These are phyloP conservation scores for Russula dissimulans DNA, from an alignment of 768 basidiomycete species.

Conservation along the genomic window DNA sequence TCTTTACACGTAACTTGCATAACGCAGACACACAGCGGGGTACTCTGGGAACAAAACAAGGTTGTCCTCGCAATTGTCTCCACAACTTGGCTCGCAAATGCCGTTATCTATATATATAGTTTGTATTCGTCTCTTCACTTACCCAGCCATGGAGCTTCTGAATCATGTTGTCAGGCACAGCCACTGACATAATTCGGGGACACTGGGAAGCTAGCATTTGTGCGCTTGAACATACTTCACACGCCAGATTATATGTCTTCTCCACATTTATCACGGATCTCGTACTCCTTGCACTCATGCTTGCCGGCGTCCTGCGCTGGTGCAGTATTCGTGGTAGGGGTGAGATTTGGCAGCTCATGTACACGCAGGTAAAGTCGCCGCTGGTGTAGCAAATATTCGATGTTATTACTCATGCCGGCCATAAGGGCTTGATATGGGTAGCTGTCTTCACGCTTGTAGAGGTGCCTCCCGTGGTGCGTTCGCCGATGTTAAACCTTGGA, in stretches of 20 bases:
- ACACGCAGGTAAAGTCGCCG: background rate
- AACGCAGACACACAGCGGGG: background rate
- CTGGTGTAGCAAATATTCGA: background rate
- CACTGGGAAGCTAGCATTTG: background rate
- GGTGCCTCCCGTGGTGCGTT: background rate
- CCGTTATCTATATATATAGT: background rate
- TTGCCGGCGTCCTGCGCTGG: conserved; percentile 5
- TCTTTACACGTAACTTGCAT: background rate
- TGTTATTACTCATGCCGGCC: no score
- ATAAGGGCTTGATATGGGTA: background rate
- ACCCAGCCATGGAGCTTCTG: background rate
- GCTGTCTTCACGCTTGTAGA: background rate
- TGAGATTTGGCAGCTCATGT: background rate
- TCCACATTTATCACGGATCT: background rate
- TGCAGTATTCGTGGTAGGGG: background rate
- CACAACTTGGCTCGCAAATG: background rate
- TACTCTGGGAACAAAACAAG: conserved; percentile 4
- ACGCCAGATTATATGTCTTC: background rate
- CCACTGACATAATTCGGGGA: no score
- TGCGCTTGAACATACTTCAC: background rate
- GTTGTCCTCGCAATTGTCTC: background rate
- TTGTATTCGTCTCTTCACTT: background rate
- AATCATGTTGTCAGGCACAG: background rate
- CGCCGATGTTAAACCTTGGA: no score
- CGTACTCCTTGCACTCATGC: background rate